phyloP scores from a whole-genome alignment of 352 stramenopile species.

The Aphanomyces cochlioides region DNA sequence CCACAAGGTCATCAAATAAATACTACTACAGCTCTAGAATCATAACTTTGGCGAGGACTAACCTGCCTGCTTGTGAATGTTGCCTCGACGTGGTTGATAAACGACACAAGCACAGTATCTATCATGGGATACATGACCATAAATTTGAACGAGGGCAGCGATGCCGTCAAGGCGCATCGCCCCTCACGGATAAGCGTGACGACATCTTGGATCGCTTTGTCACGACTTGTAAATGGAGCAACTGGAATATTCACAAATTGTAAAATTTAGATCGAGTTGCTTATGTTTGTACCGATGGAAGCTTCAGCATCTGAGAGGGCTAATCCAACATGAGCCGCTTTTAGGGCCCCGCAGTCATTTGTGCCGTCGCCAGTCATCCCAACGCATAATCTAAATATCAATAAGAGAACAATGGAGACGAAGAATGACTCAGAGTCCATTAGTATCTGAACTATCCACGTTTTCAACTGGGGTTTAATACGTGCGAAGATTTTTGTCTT shows the following conservation, averaged over 20 bases:
- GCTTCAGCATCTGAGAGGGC: constrained; percentile 85
- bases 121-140: constrained; percentile 92
- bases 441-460: constrained; percentile 70
- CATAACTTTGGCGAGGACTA: not conserved
- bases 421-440: constrained; percentile 38
- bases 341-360: constrained; percentile 90
- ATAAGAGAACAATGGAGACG: not conserved
- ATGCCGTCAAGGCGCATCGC: constrained; percentile 83
- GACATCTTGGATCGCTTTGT: constrained; percentile 79
- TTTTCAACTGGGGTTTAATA: constrained; percentile 71
- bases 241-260: constrained; percentile 38
- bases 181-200: constrained; percentile 84
- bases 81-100: constrained; percentile 59
- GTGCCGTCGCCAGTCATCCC: constrained; percentile 72
- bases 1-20: constrained; percentile 68
- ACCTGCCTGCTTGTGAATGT: constrained; percentile 72
- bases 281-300: constrained; percentile 38
- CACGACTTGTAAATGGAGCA: constrained; percentile 87
- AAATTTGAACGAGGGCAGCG: constrained; percentile 88
- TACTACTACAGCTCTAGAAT: constrained; percentile 33
- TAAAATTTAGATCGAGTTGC: no score
- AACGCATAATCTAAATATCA: constrained; percentile 34
- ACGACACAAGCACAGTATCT: constrained; percentile 63
- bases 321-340: constrained; percentile 87
- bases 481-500: constrained; percentile 68